phyloP scores from a whole-genome alignment of 495 filamentous ascomycete species.

The Amniculicola lignicola region DNA sequence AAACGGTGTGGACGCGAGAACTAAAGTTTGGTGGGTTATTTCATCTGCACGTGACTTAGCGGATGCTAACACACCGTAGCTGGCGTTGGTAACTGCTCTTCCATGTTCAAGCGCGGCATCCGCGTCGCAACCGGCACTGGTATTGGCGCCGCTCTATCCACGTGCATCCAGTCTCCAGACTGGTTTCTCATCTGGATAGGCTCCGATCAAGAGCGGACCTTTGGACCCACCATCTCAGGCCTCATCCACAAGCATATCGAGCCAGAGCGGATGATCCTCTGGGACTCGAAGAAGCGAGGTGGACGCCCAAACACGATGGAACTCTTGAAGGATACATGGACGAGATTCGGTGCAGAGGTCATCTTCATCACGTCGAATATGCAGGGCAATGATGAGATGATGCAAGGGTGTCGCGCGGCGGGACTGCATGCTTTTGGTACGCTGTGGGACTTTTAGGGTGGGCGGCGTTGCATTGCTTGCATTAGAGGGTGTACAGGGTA shows the following conservation, averaged over 20 bases:
- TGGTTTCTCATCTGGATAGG: constrained; percentile 52
- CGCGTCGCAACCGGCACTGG: constrained; percentile 48
- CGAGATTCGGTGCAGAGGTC: constrained; percentile 47
- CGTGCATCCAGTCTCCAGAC: constrained; percentile 47
- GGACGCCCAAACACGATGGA: constrained; percentile 45
- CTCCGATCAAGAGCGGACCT: constrained; percentile 47
- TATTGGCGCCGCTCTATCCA: constrained; percentile 47
- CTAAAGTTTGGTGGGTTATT: constrained; percentile 46
- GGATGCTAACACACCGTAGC: constrained; percentile 38
- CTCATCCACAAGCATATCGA: constrained; percentile 47
- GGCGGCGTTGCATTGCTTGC: background rate
- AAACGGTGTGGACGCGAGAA: constrained; percentile 47
- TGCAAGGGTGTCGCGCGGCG: constrained; percentile 44
- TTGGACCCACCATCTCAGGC: constrained; percentile 46
- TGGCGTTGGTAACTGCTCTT: constrained; percentile 47
- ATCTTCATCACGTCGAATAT: constrained; percentile 50
- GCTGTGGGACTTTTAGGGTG: constrained; percentile 45
- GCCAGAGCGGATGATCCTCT: constrained; percentile 48
- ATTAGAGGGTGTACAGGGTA: too few species aligned
- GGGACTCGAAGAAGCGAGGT: constrained; percentile 49
- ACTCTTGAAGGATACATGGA: constrained; percentile 46
- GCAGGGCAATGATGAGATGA: constrained; percentile 50
- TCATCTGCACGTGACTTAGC: background rate
- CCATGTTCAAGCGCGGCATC: constrained; percentile 49
- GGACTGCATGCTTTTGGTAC: constrained; percentile 48